Conservation (phyloP, 202 grass and related monocot genomes). For the Schoenoplectus tabernaemontani region DNA sequence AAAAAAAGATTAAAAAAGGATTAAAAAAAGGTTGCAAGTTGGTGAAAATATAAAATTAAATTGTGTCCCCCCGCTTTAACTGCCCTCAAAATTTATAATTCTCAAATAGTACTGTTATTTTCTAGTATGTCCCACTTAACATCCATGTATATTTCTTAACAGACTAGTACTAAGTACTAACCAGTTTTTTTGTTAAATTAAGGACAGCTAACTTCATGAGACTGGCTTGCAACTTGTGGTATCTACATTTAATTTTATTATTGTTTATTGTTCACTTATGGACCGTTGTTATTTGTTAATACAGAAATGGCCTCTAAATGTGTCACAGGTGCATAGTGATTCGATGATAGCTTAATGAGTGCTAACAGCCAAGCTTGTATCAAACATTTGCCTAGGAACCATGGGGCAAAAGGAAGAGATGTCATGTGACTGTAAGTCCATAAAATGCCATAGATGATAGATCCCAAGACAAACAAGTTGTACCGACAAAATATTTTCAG, state of each 20-base stretch:
- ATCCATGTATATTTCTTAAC: background rate
- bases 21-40: background rate
- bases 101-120: background rate
- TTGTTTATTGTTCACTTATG: background rate
- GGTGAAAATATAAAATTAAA: background rate
- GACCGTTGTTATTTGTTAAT: background rate
- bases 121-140: background rate
- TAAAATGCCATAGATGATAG: background rate
- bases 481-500: constrained; percentile 7
- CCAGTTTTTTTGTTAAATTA: background rate
- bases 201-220: background rate
- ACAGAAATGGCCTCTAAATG: constrained; percentile 3
- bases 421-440: background rate
- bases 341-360: background rate
- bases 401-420: constrained; percentile 21
- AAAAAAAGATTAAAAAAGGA: too few relatives aligned
- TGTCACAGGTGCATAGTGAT: background rate
- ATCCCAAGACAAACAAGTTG: constrained; percentile 18
- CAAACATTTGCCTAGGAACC: constrained; percentile 4
- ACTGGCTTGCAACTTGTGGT: background rate
- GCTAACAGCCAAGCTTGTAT: constrained; percentile 1
- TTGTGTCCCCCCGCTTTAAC: constrained; percentile 1
- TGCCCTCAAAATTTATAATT: background rate
- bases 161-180: background rate
- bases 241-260: background rate